Evolutionary conservation across 2,329 filamentous ascomycete species (phyloP), one percentile per base, ranked within the genome.

Genomic region (Huntiella decipiens): DNA sequence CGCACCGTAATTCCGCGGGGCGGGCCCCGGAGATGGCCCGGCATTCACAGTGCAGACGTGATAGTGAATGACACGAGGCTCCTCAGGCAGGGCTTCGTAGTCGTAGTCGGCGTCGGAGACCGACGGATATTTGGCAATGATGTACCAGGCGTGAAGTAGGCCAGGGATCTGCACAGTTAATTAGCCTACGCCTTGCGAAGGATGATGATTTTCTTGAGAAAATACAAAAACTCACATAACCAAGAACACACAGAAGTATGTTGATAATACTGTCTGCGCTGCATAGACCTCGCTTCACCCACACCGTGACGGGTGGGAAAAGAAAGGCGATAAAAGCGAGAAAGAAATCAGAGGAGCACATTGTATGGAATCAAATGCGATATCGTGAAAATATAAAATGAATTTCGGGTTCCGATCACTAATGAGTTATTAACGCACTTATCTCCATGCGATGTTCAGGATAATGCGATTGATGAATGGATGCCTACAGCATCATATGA

Each of bases 141-240:
- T 93, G 71, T 96, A 98, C 88, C 91, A 96, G 52, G 87, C 76
- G 66, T 98, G 91, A 2, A 98, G 66, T 43, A 96, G 79, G 51
- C 88, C 88, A 15, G 88, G 88, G 50, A 96, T 63, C 66, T 71
- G 53, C 4, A 38, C 15, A 16, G 17, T 8, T 39, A 10, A 31
- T 42, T 35, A 43, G 33, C 2, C 8, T 33, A 11, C n/a, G 32
- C 15, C 33, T 13, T n/a, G 32, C n/a, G 36, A 34, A 5, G 7
- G 37, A 13, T 4, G 44, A 41, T 39, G 36, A 43, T 22, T 22
- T 19, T 44, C 19, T 15, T 3, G 22, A 10, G 31, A 10, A 38
- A 31, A 36, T 5, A 31, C 5, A 19, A n/a, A 34, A 38, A 60
- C 66, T 43, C 61, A 70, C 66, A 58, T 71, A 85, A 55, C 79